Base-by-base conservation (phyloP, 441 rosid genomes). In the Corymbia calophylla region DNA sequence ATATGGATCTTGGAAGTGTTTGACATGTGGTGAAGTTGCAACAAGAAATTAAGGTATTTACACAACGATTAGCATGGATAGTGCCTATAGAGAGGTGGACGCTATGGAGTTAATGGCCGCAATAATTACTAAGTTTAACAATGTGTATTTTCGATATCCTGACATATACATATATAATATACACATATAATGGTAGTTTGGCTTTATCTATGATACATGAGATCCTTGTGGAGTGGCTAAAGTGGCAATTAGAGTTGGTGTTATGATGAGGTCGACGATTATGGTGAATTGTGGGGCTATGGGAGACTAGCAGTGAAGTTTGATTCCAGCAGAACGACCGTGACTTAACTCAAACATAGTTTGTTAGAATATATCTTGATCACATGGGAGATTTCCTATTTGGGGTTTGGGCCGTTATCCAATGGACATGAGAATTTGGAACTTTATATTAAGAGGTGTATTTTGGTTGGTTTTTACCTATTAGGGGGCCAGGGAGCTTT, bases 61-160 rank as follows among this genome's bases (percentile, higher is more conserved):
- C 25, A 18, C 0, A 9, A 13, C 4, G 2, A 5, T 68, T 35
- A 18, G 2, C 47, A 64, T 16, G 18, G 5, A 68, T 9, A 17
- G 23, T 32, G 25, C 80, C 17, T 68, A 2, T 32, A 32, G 80
- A 68, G 25, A 32, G 27, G 47, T 18, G 2, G 47, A 68, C 25
- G 80, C 27, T 1, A 2, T 32, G 18, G 13, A 68, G 8, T 2
- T 9, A 68, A 32, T 39, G 44, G 44, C 44, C 44, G 44, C 44
- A 5, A 39, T 39, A 39, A 21, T 2, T 32, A 13, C 2, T 18
- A 7, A 68, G 80, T 17, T 32, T 32, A 25, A 68, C 25, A 70
- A 18, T 5, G 1, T 70, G 80, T 35, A 18, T 70, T 70, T 32
- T 70, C 6, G 4, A 32, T 18, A 68, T 68, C 25, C 0, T 32